These are phyloP conservation scores for Clarireedia hainanense DNA, from an alignment of 2,329 filamentous ascomycete genomes.

Conservation along the genomic window DNA sequence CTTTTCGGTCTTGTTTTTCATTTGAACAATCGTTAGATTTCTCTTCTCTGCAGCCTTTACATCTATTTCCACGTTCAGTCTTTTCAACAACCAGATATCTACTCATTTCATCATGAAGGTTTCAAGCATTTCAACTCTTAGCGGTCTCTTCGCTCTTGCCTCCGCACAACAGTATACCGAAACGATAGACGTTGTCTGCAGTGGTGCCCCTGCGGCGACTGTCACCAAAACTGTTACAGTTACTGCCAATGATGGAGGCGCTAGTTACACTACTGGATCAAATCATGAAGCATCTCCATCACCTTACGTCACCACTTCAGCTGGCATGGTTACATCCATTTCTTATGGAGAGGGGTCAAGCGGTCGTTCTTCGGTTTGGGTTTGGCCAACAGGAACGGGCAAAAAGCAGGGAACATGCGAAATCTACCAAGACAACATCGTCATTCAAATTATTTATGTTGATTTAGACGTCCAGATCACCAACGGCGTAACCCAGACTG, in stretches of 20 bases:
- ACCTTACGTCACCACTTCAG: not conserved
- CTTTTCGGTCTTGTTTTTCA: not conserved
- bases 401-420: constrained; percentile 14
- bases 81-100: not conserved
- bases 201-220: not conserved
- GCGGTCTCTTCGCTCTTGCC: constrained; percentile 10
- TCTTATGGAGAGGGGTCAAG: not conserved
- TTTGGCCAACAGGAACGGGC: constrained; percentile 14
- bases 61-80: not conserved
- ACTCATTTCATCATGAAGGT: constrained; percentile 18
- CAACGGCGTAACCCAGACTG: not conserved
- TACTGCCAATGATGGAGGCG: not conserved
- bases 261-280: not conserved
- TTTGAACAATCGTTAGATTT: not conserved
- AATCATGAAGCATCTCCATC: not conserved
- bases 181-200: not conserved
- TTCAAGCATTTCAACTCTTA: constrained; percentile 14
- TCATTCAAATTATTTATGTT: constrained; percentile 10
- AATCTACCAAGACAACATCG: constrained; percentile 11
- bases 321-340: not conserved
- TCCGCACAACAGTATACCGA: constrained; percentile 11
- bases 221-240: not conserved
- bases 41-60: not conserved
- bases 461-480: not conserved
- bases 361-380: constrained; percentile 11